These are phyloP conservation scores for Linaria vulgaris DNA, from an alignment of 257 asterid species.

Conservation along the genomic window DNA sequence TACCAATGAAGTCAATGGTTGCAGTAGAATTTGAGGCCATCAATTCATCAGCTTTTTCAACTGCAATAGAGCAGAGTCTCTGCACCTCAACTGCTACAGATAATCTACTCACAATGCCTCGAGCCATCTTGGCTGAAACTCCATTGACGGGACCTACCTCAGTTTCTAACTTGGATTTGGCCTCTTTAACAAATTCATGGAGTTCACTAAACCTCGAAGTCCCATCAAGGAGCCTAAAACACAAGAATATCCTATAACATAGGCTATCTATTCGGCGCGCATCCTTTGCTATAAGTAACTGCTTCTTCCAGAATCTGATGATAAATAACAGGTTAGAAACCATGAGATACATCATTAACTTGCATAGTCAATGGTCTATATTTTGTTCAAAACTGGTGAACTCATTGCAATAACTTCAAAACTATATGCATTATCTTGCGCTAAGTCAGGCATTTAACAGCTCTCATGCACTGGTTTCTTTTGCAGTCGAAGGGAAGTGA, in stretches of 20 bases:
- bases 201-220: slow-evolving; percentile 60
- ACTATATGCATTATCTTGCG: background rate
- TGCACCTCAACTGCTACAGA: slow-evolving; percentile 60
- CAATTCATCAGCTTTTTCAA: slow-evolving; percentile 62
- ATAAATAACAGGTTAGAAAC: slow-evolving; percentile 8
- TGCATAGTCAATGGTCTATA: background rate
- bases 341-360: background rate
- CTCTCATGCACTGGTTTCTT: background rate
- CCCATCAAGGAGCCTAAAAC: slow-evolving; percentile 68
- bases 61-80: slow-evolving; percentile 61
- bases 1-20: slow-evolving; percentile 46
- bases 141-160: slow-evolving; percentile 72
- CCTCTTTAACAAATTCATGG: slow-evolving; percentile 55
- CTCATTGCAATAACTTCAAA: background rate
- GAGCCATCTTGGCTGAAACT: slow-evolving; percentile 69
- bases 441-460: background rate
- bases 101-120: slow-evolving; percentile 74
- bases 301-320: slow-evolving; percentile 76
- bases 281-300: slow-evolving; percentile 64
- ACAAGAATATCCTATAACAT: slow-evolving; percentile 59
- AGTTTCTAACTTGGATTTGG: slow-evolving; percentile 64
- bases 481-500: background rate
- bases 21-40: slow-evolving; percentile 42
- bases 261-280: slow-evolving; percentile 70
- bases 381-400: background rate